Evolutionary conservation across 352 stramenopile species (phyloP).

Genomic region (Thalassiosira hispida): DNA sequence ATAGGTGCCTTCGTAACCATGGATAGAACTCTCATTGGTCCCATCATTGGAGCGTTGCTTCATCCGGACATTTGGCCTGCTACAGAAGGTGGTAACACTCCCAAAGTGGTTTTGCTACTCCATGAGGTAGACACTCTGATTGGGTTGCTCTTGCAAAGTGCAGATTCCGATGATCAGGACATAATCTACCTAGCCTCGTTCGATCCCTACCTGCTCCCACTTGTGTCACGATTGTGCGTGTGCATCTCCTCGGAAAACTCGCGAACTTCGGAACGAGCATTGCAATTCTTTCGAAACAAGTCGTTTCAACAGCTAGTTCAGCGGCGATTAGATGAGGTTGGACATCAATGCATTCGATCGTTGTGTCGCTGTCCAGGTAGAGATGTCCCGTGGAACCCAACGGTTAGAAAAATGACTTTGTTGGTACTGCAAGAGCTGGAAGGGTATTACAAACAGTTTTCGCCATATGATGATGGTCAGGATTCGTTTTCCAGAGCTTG

Average conservation of each 20-base stretch:
- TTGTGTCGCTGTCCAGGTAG: conserved; percentile 39
- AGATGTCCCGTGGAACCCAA: conserved; percentile 83
- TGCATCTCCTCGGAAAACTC: conserved; percentile 83
- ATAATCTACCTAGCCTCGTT: conserved; percentile 12
- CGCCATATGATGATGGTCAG: conserved; percentile 12
- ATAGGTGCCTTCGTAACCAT: conserved; percentile 64
- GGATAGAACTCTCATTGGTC: conserved; percentile 52
- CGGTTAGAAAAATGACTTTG: conserved; percentile 84
- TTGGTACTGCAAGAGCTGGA: conserved; percentile 69
- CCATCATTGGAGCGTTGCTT: conserved; percentile 57
- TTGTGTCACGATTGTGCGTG: conserved; percentile 47
- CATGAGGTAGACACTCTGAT: conserved; percentile 83
- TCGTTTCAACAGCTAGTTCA: conserved; percentile 54
- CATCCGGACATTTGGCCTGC: conserved; percentile 74
- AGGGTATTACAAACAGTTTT: conserved; percentile 54
- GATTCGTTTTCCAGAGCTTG: conserved; percentile 32
- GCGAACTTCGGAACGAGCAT: conserved; percentile 66
- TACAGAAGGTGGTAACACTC: conserved; percentile 67
- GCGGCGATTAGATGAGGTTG: conserved; percentile 35
- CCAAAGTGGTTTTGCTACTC: conserved; percentile 81
- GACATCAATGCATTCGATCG: conserved; percentile 55
- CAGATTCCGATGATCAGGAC: conserved; percentile 7
- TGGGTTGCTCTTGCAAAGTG: conserved; percentile 39
- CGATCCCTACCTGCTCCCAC: conserved; percentile 33
- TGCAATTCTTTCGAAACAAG: conserved; percentile 76